These are phyloP conservation scores for Abortiporus biennis DNA, from an alignment of 1,284 basidiomycete genomes.

Conservation along the genomic window DNA sequence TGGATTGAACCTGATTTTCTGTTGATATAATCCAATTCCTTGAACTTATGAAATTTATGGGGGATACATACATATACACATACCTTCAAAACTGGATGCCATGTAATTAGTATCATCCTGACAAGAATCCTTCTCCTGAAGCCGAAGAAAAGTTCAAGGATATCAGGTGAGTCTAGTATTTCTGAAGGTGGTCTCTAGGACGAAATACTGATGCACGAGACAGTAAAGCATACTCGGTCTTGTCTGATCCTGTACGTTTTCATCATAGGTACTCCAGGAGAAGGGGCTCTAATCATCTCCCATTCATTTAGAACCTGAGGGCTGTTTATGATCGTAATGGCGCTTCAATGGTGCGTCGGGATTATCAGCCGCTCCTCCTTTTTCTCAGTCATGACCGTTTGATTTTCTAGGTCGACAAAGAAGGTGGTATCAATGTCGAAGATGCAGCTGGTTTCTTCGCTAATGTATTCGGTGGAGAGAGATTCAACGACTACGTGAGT, in stretches of 20 bases:
- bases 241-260: slow-evolving; percentile 71
- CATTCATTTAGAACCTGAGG: slow-evolving; percentile 63
- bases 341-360: slow-evolving; percentile 63
- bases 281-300: slow-evolving; percentile 16
- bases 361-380: background rate
- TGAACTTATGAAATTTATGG: background rate
- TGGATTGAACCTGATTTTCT: background rate
- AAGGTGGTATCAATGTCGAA: slow-evolving; percentile 65
- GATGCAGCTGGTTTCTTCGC: slow-evolving; percentile 91
- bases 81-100: too few species aligned
- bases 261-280: slow-evolving; percentile 8
- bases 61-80: background rate
- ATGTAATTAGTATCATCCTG: slow-evolving; percentile 76
- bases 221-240: slow-evolving; percentile 88
- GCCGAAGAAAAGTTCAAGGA: slow-evolving; percentile 94
- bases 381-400: background rate
- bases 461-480: slow-evolving; percentile 87
- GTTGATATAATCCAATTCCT: background rate
- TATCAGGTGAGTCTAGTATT: slow-evolving; percentile 53
- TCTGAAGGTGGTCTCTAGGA: background rate
- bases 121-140: slow-evolving; percentile 86
- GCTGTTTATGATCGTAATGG: slow-evolving; percentile 96
- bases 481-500: slow-evolving; percentile 81
- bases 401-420: slow-evolving; percentile 55
- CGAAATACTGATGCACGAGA: slow-evolving; percentile 3